A percentile compares a stretch with the other conserved stretches of the same genome.
Evolutionary conservation across 2,329 filamentous ascomycete genomes (phyloP).

Genomic region (Lithohypha guttulata): DNA sequence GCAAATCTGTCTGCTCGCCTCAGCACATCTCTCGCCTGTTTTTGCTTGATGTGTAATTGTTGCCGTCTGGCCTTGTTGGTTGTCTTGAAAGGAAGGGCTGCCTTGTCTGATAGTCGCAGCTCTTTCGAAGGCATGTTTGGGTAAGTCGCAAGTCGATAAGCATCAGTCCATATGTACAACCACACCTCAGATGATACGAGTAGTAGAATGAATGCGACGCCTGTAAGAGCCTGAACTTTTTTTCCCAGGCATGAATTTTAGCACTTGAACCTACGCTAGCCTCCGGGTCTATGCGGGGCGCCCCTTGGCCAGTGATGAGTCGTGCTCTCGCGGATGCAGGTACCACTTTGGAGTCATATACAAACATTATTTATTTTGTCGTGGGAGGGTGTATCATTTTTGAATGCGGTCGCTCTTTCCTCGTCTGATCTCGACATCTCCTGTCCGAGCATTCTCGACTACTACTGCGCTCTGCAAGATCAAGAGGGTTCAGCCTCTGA

Average conservation of each 20-base stretch:
- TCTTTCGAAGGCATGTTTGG: constrained; percentile 38
- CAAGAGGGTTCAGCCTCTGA: neutral
- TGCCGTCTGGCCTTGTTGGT: constrained; percentile 73
- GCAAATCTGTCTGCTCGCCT: constrained; percentile 67
- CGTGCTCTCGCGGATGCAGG: too few relatives aligned
- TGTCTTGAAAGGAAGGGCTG: constrained; percentile 40
- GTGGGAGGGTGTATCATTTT: neutral
- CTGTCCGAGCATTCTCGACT: constrained; percentile 32
- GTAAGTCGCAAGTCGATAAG: too few relatives aligned
- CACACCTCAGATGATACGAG: too few relatives aligned
- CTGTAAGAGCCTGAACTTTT: too few relatives aligned
- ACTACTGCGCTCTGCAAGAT: constrained; percentile 25
- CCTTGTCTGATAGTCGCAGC: constrained; percentile 24
- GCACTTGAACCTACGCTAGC: too few relatives aligned
- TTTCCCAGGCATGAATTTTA: neutral
- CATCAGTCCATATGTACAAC: too few relatives aligned
- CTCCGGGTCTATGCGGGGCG: too few relatives aligned
- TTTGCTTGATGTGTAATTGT: constrained; percentile 66
- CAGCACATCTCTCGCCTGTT: constrained; percentile 61
- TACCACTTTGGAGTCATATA: too few relatives aligned
- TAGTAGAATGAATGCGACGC: too few relatives aligned
- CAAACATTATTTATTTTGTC: too few relatives aligned
- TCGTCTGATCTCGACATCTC: constrained; percentile 23
- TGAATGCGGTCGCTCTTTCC: constrained; percentile 24
- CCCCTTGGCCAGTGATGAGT: too few relatives aligned